Percentiles rank a stretch among this genome's conserved stretches.
Conservation (phyloP, 345 rosid genomes). For the Sisymbrium irio region DNA sequence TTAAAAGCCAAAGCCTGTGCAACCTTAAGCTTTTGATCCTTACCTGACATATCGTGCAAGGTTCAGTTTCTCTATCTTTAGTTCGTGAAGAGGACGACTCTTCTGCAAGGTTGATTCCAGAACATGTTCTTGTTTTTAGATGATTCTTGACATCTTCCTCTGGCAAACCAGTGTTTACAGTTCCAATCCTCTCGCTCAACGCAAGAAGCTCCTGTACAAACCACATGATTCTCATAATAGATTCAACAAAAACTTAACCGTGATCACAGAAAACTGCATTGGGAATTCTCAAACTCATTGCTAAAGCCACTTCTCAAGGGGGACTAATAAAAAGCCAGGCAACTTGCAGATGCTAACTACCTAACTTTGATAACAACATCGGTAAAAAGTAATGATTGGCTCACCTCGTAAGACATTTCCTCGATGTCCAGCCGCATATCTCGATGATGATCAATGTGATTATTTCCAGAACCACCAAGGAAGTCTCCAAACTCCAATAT, state of each 20-base stretch:
- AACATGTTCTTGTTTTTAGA: slow-evolving; percentile 59
- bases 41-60: slow-evolving; percentile 97
- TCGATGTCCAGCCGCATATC: slow-evolving; percentile 96
- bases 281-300: neutral
- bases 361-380: neutral
- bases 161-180: slow-evolving; percentile 80
- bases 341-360: neutral
- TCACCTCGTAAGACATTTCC: slow-evolving; percentile 91
- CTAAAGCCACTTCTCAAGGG: neutral
- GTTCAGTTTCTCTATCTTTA: slow-evolving; percentile 57
- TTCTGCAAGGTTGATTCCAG: slow-evolving; percentile 57
- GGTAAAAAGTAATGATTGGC: neutral
- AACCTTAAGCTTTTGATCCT: slow-evolving; percentile 3
- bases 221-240: neutral
- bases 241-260: slow-evolving; percentile 14
- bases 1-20: neutral
- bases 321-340: neutral
- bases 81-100: slow-evolving; percentile 30
- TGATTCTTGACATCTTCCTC: slow-evolving; percentile 54
- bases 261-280: slow-evolving; percentile 5
- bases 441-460: slow-evolving; percentile 71
- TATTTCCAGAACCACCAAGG: slow-evolving; percentile 47
- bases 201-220: slow-evolving; percentile 80
- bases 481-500: slow-evolving; percentile 64
- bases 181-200: slow-evolving; percentile 76